These are phyloP conservation scores for Herpetomonas tarakana DNA, from an alignment of 208 protist species.

Conservation along the genomic window DNA sequence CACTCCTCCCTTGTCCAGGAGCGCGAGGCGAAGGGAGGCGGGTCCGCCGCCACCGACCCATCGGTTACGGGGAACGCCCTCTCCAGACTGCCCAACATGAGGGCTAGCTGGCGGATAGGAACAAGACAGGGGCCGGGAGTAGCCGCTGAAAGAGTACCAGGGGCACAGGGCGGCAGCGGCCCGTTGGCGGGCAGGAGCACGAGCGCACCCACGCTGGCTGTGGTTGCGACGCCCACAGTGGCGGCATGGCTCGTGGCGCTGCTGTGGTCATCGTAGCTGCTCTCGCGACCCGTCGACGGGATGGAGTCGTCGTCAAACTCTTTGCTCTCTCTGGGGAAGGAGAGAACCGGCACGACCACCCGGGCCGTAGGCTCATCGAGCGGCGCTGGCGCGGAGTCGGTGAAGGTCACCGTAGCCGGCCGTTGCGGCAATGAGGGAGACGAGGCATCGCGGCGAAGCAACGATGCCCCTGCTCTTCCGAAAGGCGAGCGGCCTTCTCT, in stretches of 20 bases:
- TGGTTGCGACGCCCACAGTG: not conserved
- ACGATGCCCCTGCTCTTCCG: not conserved
- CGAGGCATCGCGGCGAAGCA: not conserved
- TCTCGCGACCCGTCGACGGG: not conserved
- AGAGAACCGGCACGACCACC: not conserved
- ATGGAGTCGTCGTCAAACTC: not conserved
- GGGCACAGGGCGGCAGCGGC: too few relatives aligned
- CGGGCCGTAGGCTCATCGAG: not conserved
- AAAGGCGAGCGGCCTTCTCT: not conserved
- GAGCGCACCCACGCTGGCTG: not conserved
- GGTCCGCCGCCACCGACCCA: too few relatives aligned
- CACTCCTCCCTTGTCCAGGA: too few relatives aligned
- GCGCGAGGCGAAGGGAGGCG: too few relatives aligned
- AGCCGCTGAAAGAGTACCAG: too few relatives aligned
- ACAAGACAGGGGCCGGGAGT: too few relatives aligned
- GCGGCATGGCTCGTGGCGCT: not conserved
- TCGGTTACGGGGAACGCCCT: too few relatives aligned
- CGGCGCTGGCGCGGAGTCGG: conserved; percentile 6
- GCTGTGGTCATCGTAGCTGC: not conserved
- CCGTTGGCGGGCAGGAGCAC: not conserved
- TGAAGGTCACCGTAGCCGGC: too few relatives aligned
- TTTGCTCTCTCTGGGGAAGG: not conserved
- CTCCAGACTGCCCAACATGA: too few relatives aligned
- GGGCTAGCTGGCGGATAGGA: too few relatives aligned
- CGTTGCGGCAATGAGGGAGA: not conserved